Evolutionary conservation across 306 rosid genomes (phyloP).

Genomic region (Citrullus amarus): DNA sequence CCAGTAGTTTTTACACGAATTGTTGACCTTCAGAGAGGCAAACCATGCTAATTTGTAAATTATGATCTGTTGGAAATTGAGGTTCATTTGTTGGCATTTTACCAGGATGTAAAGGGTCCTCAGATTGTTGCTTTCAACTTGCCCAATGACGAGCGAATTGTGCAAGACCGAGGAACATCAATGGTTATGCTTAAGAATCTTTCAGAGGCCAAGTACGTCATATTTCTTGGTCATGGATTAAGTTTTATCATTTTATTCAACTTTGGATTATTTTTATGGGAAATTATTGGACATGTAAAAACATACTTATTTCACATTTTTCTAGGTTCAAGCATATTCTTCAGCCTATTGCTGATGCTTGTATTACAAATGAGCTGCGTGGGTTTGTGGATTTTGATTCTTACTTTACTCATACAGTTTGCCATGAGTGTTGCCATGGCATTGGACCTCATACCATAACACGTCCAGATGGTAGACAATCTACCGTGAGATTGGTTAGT

Average conservation of each 20-base stretch:
- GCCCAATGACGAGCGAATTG: slow-evolving; percentile 88
- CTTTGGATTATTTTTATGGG: slow-evolving; percentile 2
- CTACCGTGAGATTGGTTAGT: slow-evolving; percentile 93
- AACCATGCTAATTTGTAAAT: background rate
- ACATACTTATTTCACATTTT: slow-evolving; percentile 12
- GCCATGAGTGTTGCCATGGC: slow-evolving; percentile 99
- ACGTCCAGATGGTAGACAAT: slow-evolving; percentile 73
- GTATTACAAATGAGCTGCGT: slow-evolving; percentile 59
- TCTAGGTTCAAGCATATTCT: slow-evolving; percentile 80
- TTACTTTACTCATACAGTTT: slow-evolving; percentile 83
- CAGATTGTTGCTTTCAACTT: slow-evolving; percentile 93
- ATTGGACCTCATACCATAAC: slow-evolving; percentile 88
- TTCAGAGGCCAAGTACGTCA: slow-evolving; percentile 82
- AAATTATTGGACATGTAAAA: background rate
- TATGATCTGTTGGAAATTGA: slow-evolving; percentile 4
- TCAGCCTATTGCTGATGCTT: slow-evolving; percentile 65
- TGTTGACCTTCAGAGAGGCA: background rate
- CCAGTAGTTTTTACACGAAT: background rate
- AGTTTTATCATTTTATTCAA: slow-evolving; percentile 4
- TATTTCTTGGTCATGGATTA: slow-evolving; percentile 9
- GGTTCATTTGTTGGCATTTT: slow-evolving; percentile 13
- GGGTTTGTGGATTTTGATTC: slow-evolving; percentile 78
- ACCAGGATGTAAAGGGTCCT: slow-evolving; percentile 94
- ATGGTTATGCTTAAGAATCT: slow-evolving; percentile 98
- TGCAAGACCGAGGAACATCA: slow-evolving; percentile 76